A percentile compares a stretch with the other conserved stretches of the same genome.
Conservation (phyloP, 2,329 filamentous ascomycete genomes). For the Aspergillus floridensis region DNA sequence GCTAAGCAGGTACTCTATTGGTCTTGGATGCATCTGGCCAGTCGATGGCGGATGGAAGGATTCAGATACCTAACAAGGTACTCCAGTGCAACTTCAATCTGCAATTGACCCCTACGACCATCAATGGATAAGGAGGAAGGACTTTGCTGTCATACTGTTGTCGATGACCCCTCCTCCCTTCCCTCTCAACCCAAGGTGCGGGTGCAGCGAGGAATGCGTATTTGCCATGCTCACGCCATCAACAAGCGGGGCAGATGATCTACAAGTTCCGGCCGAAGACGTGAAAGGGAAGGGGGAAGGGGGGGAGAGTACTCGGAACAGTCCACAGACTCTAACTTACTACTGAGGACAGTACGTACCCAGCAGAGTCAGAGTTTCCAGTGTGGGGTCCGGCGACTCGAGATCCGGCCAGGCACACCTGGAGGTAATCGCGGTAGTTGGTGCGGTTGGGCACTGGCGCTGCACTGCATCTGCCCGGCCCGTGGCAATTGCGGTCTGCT, state of each 20-base stretch:
- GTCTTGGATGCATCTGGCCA: background rate
- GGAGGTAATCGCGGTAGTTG: conserved; percentile 7
- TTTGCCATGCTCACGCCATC: conserved; percentile 17
- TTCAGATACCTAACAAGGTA: background rate
- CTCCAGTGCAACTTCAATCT: background rate
- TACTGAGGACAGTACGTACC: too few species aligned
- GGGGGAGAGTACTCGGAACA: too few species aligned
- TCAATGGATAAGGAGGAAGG: background rate
- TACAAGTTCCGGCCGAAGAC: conserved; percentile 13
- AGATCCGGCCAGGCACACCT: conserved; percentile 3
- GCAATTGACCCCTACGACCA: background rate
- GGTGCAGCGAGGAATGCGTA: background rate
- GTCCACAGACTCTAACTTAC: too few species aligned
- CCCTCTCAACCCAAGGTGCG: background rate
- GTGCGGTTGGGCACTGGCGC: conserved; percentile 2
- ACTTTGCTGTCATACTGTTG: background rate
- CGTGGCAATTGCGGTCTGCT: conserved; percentile 5
- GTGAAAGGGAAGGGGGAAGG: background rate
- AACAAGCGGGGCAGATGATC: conserved; percentile 6
- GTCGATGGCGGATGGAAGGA: background rate
- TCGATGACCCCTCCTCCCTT: too few species aligned
- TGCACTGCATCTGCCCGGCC: conserved; percentile 2
- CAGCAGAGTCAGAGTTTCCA: background rate
- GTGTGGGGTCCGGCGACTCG: background rate
- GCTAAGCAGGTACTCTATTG: background rate